Percentiles rank a stretch among this genome's conserved stretches.
Conservation (phyloP, 495 filamentous ascomycete genomes). For the Symbiotaphrina buchneri region DNA sequence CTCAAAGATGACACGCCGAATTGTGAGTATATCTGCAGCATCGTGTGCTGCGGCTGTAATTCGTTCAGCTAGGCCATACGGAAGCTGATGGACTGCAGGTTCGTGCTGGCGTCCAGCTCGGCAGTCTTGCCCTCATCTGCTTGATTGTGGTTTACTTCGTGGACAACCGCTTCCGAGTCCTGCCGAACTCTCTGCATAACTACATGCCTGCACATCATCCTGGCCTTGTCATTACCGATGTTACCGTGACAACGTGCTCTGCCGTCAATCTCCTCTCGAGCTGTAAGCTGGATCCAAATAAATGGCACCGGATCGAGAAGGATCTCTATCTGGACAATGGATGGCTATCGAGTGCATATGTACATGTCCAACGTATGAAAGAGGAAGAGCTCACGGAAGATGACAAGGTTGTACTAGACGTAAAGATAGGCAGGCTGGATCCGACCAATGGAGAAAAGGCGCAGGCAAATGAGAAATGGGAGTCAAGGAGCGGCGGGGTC, state of each 20-base stretch:
- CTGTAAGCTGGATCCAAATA: constrained; percentile 52
- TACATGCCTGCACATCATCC: constrained; percentile 64
- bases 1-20: no score
- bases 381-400: constrained; percentile 58
- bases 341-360: constrained; percentile 57
- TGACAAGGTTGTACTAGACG: constrained; percentile 68
- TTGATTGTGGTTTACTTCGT: constrained; percentile 51
- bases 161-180: constrained; percentile 60
- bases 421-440: constrained; percentile 57
- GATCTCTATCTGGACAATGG: constrained; percentile 61
- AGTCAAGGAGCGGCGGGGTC: constrained; percentile 52
- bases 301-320: constrained; percentile 79
- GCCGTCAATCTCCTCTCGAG: constrained; percentile 49
- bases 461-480: constrained; percentile 47
- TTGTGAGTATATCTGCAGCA: no score
- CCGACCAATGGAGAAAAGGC: constrained; percentile 37
- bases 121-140: constrained; percentile 37
- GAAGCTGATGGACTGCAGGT: no score
- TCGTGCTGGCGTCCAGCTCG: constrained; percentile 66
- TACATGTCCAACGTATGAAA: constrained; percentile 68
- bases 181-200: constrained; percentile 62
- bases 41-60: no score
- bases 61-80: no score
- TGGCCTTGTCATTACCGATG: constrained; percentile 69
- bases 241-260: constrained; percentile 62